Base-by-base conservation (phyloP, 495 filamentous ascomycete species). In the Tuber indicum region DNA sequence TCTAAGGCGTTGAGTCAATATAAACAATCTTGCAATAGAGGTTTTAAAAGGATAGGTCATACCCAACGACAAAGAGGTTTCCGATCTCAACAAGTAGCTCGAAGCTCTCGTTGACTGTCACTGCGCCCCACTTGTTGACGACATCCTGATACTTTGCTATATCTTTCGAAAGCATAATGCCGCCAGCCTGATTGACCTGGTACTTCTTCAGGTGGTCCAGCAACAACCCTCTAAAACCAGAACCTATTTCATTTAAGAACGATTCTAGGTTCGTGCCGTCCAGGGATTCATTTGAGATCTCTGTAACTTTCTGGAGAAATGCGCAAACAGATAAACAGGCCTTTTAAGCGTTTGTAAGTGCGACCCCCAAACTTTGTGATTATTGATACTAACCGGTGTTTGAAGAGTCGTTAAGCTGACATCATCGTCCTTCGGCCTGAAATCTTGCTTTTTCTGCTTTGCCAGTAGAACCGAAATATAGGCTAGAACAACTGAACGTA, bases 201-300 rank as follows among this genome's bases (percentile, higher is more conserved):
- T 96, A 98, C 79, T 92, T 93, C 82, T 96, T 97, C 85, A 98
- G 92, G 85, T 99, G 96, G 77, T 94, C 92, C 73, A 98, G 89
- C 32, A 99, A 87, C 3, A 95, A 87, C 45, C 85, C 86, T 76
- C 93, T 91, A 43, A 96, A 88, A 72, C 91, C 91, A 19, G 92
- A 84, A 41, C 94, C 94, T 43, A 98, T 90, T 85, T 98, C 96
- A n/a, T 90, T 91, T 75, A 90, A 88, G 79, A 98, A 91, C 46
- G 91, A 86, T 41, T 90, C 89, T 8, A 96, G 86, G 82, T 97
- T 98, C 52, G 89, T 86, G 12, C 91, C 89, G 83, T 93, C 91
- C 71, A 99, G 87, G 9, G 94, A 90, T 73, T 89, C 87, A 26
- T 88, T 83, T 10, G 89, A 87, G 47, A 89, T 85, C 71, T 86